Conservation (phyloP, 108 stramenopile species). For the Cylindrotheca closterium region DNA sequence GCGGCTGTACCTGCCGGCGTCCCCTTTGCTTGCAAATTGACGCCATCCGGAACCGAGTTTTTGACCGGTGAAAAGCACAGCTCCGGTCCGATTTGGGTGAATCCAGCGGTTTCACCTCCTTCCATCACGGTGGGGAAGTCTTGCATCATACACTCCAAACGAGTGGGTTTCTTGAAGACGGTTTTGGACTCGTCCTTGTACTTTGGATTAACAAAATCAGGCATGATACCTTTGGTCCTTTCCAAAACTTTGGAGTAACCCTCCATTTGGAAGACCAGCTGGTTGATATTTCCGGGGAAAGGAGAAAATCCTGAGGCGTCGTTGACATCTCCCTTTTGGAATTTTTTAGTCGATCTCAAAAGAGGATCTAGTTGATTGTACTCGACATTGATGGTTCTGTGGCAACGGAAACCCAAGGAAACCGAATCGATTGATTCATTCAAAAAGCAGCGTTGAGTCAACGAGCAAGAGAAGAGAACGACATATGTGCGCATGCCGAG, state of each 20-base stretch:
- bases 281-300: slow-evolving; percentile 97
- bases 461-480: slow-evolving; percentile 5
- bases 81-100: slow-evolving; percentile 85
- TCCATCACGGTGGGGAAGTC: slow-evolving; percentile 94
- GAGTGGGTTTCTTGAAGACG: slow-evolving; percentile 98
- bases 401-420: too few relatives aligned
- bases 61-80: slow-evolving; percentile 95
- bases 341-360: slow-evolving; percentile 76
- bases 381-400: slow-evolving; percentile 93
- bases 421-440: not conserved
- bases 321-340: slow-evolving; percentile 89
- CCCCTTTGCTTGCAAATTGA: slow-evolving; percentile 71
- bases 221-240: slow-evolving; percentile 78
- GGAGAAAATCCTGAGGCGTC: slow-evolving; percentile 92
- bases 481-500: not conserved
- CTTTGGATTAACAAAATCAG: slow-evolving; percentile 99
- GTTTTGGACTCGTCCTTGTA: slow-evolving; percentile 93
- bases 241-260: slow-evolving; percentile 80
- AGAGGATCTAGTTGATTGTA: slow-evolving; percentile 94
- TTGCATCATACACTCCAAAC: slow-evolving; percentile 97
- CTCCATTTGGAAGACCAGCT: slow-evolving; percentile 88
- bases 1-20: slow-evolving; percentile 89
- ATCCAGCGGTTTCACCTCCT: slow-evolving; percentile 84
- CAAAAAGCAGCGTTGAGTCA: not conserved
- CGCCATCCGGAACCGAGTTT: slow-evolving; percentile 91